Conservation (phyloP, 257 asterid species). For the Plantago major region DNA sequence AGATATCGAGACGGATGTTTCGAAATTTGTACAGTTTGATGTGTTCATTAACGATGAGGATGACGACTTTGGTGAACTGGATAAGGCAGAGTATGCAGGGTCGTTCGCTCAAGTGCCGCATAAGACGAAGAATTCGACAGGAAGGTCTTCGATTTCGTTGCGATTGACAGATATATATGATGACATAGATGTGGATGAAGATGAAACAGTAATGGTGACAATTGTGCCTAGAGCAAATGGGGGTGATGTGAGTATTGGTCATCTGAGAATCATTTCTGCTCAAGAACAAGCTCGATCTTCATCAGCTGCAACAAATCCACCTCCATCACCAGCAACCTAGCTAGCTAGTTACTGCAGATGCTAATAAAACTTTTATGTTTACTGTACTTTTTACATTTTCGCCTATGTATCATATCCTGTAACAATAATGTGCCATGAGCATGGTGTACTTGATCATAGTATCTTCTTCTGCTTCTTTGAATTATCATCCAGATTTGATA, state of each 20-base stretch:
- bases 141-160: constrained; percentile 18
- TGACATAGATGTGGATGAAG: constrained; percentile 31
- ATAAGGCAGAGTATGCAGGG: constrained; percentile 43
- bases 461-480: no score
- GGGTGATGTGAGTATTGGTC: constrained; percentile 32
- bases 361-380: not conserved
- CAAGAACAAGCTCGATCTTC: no score
- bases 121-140: constrained; percentile 16
- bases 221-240: constrained; percentile 35
- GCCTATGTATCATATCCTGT: not conserved
- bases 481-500: no score
- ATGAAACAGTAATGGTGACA: constrained; percentile 32
- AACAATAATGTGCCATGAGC: not conserved
- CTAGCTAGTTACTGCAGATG: not conserved
- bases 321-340: constrained; percentile 6
- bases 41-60: constrained; percentile 53
- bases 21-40: constrained; percentile 37
- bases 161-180: constrained; percentile 30
- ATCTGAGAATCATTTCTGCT: constrained; percentile 29
- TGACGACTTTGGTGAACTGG: constrained; percentile 25
- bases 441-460: not conserved
- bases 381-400: not conserved
- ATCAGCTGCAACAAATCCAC: not conserved
- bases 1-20: constrained; percentile 19
- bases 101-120: constrained; percentile 48